Evolutionary conservation across 352 stramenopile genomes (phyloP), one percentile per base, ranked within the genome.

Genomic region (Phytophthora pinifolia): DNA sequence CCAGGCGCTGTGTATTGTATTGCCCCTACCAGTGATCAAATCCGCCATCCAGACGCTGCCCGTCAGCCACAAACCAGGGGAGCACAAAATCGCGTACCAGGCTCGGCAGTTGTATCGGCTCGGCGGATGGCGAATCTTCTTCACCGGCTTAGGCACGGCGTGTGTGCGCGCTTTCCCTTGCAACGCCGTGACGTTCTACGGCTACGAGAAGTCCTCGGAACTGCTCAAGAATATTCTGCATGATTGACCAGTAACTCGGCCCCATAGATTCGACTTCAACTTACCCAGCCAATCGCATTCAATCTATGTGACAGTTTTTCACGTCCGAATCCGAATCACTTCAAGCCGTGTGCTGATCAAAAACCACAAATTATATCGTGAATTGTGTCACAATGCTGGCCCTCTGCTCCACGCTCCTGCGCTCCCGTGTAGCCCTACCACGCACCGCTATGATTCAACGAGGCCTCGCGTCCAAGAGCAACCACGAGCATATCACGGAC

Each of bases 181-280:
- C 30, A 94, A 90, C 37, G 85, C 83, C 10, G 85, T 95, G 30
- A 95, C 86, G 20, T 92, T 95, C 54, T 92, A 84, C 67, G 80
- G 65, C 56, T 95, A 95, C 66, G 86, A 95, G 55, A 81, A 80
- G 57, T 73, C 83, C 1, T 89, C 83, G 2, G 70, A 81, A 30
- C 17, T 84, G 43, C 76, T 94, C 35, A 91, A 89, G 65, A 62
- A 83, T 31, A 15, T 48, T 36, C 42, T 67, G 36, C 41, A 46
- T 41, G 46, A 72, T 35, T 54, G 60, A 38, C 68, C 73, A 20
- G 25, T 29, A 29, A n/a, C n/a, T n/a, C n/a, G n/a, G n/a, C n/a
- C n/a, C n/a, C 12, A 61, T 62, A 54, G 46, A 60, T 37, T 51
- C 27, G 13, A 49, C 49, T 58, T 63, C 57, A 70, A 65, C 22